Conservation (phyloP, 2,329 filamentous ascomycete genomes). For the Nemania serpens region DNA sequence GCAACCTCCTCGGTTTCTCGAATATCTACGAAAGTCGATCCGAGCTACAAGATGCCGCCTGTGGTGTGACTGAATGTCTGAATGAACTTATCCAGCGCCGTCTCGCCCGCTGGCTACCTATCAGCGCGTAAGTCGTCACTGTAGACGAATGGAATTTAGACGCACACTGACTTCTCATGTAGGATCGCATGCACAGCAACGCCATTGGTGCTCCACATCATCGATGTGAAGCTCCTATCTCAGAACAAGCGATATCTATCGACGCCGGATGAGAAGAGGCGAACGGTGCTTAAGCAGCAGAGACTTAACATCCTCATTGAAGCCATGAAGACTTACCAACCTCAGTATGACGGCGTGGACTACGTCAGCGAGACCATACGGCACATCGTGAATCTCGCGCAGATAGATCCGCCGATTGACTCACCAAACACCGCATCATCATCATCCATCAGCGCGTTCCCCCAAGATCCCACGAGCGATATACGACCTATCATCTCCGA, state of each 20-base stretch:
- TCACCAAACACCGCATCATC: slow-evolving; percentile 3
- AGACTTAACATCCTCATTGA: slow-evolving; percentile 51
- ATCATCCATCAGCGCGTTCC: slow-evolving; percentile 5
- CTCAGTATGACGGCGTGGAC: slow-evolving; percentile 52
- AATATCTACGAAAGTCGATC: slow-evolving; percentile 48
- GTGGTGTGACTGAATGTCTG: slow-evolving; percentile 50
- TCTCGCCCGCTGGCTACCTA: slow-evolving; percentile 52
- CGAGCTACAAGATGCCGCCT: slow-evolving; percentile 51
- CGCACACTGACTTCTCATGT: not conserved
- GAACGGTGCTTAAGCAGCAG: slow-evolving; percentile 48
- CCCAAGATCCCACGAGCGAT: slow-evolving; percentile 1
- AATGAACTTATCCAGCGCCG: slow-evolving; percentile 53
- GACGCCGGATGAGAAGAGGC: slow-evolving; percentile 38
- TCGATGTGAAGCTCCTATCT: slow-evolving; percentile 45
- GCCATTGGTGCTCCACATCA: slow-evolving; percentile 45
- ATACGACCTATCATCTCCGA: slow-evolving; percentile 41
- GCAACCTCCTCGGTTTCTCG: slow-evolving; percentile 41
- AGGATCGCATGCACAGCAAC: slow-evolving; percentile 45
- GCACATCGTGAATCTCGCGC: slow-evolving; percentile 49
- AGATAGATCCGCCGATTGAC: slow-evolving; percentile 41
- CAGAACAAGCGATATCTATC: slow-evolving; percentile 31
- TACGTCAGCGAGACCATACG: slow-evolving; percentile 51
- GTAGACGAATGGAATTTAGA: not conserved
- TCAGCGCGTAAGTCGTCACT: slow-evolving; percentile 48
- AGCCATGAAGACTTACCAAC: slow-evolving; percentile 52